Conservation (phyloP, 1,284 basidiomycete species). For the Cryptococcus sp. region DNA sequence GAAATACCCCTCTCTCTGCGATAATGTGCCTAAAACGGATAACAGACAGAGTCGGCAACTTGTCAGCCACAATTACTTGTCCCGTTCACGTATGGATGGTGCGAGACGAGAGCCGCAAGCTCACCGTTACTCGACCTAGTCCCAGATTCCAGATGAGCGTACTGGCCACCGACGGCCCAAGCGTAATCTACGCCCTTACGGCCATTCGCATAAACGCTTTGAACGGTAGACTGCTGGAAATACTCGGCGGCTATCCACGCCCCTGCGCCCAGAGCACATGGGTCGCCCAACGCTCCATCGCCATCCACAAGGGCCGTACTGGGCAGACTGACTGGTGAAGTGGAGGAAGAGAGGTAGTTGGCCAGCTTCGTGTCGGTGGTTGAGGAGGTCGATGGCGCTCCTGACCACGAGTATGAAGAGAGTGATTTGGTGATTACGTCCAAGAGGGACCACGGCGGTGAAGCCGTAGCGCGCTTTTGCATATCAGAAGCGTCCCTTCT, state of each 20-base stretch:
- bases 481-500: neutral
- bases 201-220: neutral
- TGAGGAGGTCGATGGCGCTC: constrained; percentile 5
- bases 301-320: constrained; percentile 25
- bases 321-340: constrained; percentile 10
- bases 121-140: constrained; percentile 17
- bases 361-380: constrained; percentile 2
- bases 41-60: too few relatives aligned
- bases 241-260: neutral
- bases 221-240: neutral
- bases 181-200: constrained; percentile 21
- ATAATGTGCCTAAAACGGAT: constrained; percentile 17
- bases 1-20: constrained; percentile 29
- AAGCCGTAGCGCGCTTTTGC: neutral
- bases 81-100: neutral
- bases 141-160: constrained; percentile 20
- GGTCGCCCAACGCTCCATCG: constrained; percentile 33
- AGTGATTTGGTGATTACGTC: neutral
- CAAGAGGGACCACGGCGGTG: neutral
- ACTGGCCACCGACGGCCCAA: constrained; percentile 37
- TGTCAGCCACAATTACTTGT: neutral
- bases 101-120: neutral
- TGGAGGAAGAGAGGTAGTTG: constrained; percentile 6
- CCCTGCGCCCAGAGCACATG: constrained; percentile 5
- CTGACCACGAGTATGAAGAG: constrained; percentile 8